A percentile compares a stretch with the other conserved stretches of the same genome.
Evolutionary conservation across 1,284 basidiomycete genomes (phyloP).

Genomic region (Fereydounia khargensis): DNA sequence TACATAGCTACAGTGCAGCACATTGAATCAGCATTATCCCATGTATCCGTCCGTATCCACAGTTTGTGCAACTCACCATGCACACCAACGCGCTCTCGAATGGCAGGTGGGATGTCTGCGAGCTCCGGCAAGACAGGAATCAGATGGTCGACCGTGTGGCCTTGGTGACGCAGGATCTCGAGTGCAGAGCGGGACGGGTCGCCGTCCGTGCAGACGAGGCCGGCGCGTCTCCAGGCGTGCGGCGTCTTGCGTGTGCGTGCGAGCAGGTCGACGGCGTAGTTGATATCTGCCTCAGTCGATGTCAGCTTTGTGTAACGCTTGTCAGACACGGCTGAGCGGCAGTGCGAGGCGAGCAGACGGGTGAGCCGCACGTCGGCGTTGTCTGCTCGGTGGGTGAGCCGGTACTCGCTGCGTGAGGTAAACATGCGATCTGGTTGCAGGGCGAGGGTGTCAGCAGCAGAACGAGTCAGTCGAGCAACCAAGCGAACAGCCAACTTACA

Average conservation of each 20-base stretch:
- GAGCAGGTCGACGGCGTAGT: constrained; percentile 63
- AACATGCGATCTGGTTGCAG: constrained; percentile 82
- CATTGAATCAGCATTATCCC: no score
- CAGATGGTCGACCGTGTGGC: constrained; percentile 62
- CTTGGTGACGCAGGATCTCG: no score
- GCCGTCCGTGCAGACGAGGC: constrained; percentile 52
- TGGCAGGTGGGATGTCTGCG: constrained; percentile 59
- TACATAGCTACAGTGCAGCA: constrained; percentile 59
- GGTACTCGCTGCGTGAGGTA: constrained; percentile 82
- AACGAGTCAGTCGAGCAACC: constrained; percentile 60
- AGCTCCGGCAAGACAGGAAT: constrained; percentile 65
- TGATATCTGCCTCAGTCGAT: constrained; percentile 63
- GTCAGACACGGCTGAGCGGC: constrained; percentile 67
- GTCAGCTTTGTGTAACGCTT: constrained; percentile 66
- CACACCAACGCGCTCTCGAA: constrained; percentile 15
- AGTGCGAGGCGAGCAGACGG: constrained; percentile 59
- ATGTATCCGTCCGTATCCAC: no score
- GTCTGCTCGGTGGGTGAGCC: constrained; percentile 79
- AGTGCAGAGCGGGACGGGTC: no score
- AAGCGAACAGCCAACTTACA: constrained; percentile 56
- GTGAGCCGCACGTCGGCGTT: constrained; percentile 82
- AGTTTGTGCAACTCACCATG: constrained; percentile 4
- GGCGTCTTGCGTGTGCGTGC: constrained; percentile 55
- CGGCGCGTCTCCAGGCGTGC: constrained; percentile 52
- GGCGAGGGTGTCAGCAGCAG: no score